phyloP scores from a whole-genome alignment of 2,329 filamentous ascomycete genomes.

The Ophiostoma pallidulum region DNA sequence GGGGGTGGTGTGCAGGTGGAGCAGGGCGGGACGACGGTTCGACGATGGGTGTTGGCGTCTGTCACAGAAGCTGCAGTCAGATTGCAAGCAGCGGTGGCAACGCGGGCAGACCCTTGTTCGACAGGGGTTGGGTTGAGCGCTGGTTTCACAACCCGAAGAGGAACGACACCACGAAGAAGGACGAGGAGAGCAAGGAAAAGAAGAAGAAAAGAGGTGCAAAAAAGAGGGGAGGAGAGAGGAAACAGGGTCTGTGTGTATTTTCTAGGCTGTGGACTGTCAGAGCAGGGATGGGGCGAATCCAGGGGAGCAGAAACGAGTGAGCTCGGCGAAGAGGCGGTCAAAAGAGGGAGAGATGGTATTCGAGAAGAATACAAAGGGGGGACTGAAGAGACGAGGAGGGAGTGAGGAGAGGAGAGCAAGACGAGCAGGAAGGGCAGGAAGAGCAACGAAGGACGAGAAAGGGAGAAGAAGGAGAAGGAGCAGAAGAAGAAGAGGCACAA shows the following conservation, averaged over 20 bases:
- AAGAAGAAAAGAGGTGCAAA: background rate
- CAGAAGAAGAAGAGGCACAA: background rate
- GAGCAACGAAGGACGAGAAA: background rate
- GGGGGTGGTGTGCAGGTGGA: background rate
- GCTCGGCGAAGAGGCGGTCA: background rate
- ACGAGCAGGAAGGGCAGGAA: background rate
- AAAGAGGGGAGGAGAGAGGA: background rate
- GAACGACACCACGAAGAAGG: background rate
- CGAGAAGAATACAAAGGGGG: too few species aligned
- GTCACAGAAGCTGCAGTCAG: conserved; percentile 4
- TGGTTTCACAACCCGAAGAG: conserved; percentile 7
- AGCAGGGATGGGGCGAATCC: background rate
- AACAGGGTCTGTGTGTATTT: conserved; percentile 2
- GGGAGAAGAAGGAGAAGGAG: background rate
- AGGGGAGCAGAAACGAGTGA: background rate
- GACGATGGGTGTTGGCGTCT: too few species aligned
- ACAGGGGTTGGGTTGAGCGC: background rate
- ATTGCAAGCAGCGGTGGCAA: too few species aligned
- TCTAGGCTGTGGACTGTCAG: background rate
- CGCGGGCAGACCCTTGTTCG: too few species aligned
- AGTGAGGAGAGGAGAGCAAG: background rate
- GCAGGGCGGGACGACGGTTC: too few species aligned
- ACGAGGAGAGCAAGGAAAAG: background rate
- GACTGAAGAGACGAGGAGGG: background rate
- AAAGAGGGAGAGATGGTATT: too few species aligned